Base-by-base conservation (phyloP, 805 yeast species). In the Candida saitoana region DNA sequence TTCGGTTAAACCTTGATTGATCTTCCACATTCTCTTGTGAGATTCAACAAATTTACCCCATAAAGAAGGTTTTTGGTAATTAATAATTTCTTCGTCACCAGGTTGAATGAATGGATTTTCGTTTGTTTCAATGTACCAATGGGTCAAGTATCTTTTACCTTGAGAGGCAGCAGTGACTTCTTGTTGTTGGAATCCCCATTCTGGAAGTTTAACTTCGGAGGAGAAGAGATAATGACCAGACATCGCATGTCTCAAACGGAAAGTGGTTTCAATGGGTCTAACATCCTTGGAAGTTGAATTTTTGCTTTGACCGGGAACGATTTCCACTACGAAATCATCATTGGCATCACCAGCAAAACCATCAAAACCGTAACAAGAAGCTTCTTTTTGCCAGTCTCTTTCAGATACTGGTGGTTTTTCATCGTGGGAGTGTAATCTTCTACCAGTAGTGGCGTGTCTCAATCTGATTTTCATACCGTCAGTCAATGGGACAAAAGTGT, bases 311-410 rank as follows among this genome's bases (percentile, higher is more conserved):
- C 69, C 67, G 52, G 76, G 65, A 46, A 80, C 87, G 49, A 86
- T 82, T 59, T 85, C 91, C 46, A 86, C 81, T 47, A 81, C 62
- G 63, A 85, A 86, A 59, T 85, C 90, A 64, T 86, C 95, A 62
- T 86, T 86, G 42, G 88, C 82, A 64, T 86, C 93, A 62, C 95
- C 95, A 18, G 57, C 79, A 52, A 84, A 86, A 3, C 86, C 88
- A 34, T 80, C 82, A 53, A 58, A 81, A 17, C 95, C 95, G 59
- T 86, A 86, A 63, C 82, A 73, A 3, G 88, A 75, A 15, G 74
- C 87, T 67, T 86, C 95, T 62, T 82, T 84, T 66, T 84, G 90
- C 93, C 93, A 86, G 54, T 86, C 95, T 45, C 73, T 67, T 56
- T 79, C 84, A 43, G 83, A 70, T 15, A 84, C 87, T 14, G 91